These are phyloP conservation scores for Botrytis byssoidea DNA, from an alignment of 2,329 filamentous ascomycete species.

Conservation along the genomic window DNA sequence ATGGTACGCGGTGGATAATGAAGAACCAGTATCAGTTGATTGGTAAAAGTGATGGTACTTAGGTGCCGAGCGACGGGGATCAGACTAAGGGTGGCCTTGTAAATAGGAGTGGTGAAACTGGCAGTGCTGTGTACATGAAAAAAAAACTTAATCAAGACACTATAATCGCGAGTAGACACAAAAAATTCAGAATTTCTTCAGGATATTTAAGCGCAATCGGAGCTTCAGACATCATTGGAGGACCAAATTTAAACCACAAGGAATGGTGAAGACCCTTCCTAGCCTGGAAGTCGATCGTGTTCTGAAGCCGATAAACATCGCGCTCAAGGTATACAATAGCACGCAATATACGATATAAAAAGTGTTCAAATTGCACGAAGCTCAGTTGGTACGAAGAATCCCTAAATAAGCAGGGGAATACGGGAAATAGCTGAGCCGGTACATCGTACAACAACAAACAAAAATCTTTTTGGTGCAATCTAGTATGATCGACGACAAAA, in stretches of 20 bases:
- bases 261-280: too few species aligned
- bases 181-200: too few species aligned
- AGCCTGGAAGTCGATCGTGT: not conserved
- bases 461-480: not conserved
- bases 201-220: not conserved
- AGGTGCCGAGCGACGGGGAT: not conserved
- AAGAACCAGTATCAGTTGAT: not conserved
- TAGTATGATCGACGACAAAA: not conserved
- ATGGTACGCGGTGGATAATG: not conserved
- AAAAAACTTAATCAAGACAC: not conserved
- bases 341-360: not conserved
- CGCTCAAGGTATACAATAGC: not conserved
- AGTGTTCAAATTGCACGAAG: not conserved
- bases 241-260: not conserved
- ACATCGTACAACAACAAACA: not conserved
- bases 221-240: not conserved
- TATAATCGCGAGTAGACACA: not conserved
- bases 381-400: not conserved
- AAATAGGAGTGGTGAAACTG: not conserved
- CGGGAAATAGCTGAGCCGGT: constrained; percentile 11
- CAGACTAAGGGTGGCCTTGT: not conserved
- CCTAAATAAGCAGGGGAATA: not conserved
- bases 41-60: not conserved
- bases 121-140: not conserved
- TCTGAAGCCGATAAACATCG: not conserved